Conservation (phyloP, 495 filamentous ascomycete species). For the Astrocystis sublimbata region DNA sequence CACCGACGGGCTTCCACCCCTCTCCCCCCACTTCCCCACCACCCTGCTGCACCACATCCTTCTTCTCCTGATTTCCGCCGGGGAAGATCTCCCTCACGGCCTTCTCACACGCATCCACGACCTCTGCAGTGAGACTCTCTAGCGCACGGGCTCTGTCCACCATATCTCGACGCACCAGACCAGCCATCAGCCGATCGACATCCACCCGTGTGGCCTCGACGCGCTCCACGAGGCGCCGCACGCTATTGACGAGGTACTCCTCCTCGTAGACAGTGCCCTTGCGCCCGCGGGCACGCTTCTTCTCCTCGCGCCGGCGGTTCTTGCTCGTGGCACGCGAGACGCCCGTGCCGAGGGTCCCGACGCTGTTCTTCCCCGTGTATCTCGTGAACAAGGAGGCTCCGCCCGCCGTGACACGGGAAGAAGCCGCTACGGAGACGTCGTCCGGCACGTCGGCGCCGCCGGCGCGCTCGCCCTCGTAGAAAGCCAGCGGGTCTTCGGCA, state of each 20-base stretch:
- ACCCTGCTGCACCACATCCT: constrained; percentile 24
- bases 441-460: constrained; percentile 74
- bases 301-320: constrained; percentile 83
- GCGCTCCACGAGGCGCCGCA: constrained; percentile 80
- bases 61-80: constrained; percentile 19
- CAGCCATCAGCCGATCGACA: constrained; percentile 68
- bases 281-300: constrained; percentile 89
- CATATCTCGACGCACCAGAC: constrained; percentile 77
- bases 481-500: constrained; percentile 74
- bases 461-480: constrained; percentile 70
- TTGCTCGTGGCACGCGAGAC: constrained; percentile 75
- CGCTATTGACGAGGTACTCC: constrained; percentile 88
- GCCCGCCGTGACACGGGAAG: constrained; percentile 72
- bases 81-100: constrained; percentile 70
- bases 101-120: constrained; percentile 64
- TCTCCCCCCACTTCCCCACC: constrained; percentile 33
- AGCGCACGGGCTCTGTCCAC: constrained; percentile 79
- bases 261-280: constrained; percentile 98
- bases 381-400: constrained; percentile 79
- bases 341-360: constrained; percentile 65
- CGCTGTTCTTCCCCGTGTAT: constrained; percentile 72
- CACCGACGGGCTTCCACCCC: constrained; percentile 43
- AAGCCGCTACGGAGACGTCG: constrained; percentile 87
- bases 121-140: constrained; percentile 68
- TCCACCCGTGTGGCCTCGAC: constrained; percentile 72